These are phyloP conservation scores for Pseudogymnoascus sp. DNA, from an alignment of 2,329 filamentous ascomycete species.

Conservation along the genomic window DNA sequence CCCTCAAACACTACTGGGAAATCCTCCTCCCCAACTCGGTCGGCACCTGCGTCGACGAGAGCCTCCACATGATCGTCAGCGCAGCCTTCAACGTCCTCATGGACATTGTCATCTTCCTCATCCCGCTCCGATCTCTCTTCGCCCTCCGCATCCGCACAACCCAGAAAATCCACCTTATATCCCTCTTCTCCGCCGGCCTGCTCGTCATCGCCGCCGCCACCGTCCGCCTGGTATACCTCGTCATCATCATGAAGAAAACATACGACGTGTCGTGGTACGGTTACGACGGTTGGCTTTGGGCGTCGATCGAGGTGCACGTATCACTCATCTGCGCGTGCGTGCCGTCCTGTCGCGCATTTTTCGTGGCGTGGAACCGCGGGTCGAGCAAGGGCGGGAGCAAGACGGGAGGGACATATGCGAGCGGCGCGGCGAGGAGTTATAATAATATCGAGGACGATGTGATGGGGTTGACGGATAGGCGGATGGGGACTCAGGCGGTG, in stretches of 20 bases:
- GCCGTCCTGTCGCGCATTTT: neutral
- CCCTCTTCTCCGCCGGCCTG: neutral
- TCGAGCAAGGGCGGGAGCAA: neutral
- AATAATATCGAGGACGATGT: slow-evolving; percentile 7
- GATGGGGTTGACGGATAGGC: neutral
- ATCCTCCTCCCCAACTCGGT: neutral
- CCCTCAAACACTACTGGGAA: slow-evolving; percentile 2
- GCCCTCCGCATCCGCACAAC: slow-evolving; percentile 3
- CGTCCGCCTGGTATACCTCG: neutral
- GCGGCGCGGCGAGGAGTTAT: neutral
- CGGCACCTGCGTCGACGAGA: neutral
- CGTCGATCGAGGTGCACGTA: neutral
- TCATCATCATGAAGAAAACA: neutral
- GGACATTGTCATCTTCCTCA: slow-evolving; percentile 4
- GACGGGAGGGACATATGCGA: neutral
- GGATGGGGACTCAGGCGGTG: neutral
- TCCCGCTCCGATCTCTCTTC: slow-evolving; percentile 8
- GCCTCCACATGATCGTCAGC: neutral
- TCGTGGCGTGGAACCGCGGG: neutral
- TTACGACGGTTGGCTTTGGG: neutral
- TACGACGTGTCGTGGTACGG: slow-evolving; percentile 8
- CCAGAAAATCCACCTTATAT: slow-evolving; percentile 1
- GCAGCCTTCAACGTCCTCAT: neutral
- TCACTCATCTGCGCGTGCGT: neutral
- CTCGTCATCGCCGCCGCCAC: neutral